phyloP scores from a whole-genome alignment of 2,329 filamentous ascomycete species.

The Dendryphion nanum region DNA sequence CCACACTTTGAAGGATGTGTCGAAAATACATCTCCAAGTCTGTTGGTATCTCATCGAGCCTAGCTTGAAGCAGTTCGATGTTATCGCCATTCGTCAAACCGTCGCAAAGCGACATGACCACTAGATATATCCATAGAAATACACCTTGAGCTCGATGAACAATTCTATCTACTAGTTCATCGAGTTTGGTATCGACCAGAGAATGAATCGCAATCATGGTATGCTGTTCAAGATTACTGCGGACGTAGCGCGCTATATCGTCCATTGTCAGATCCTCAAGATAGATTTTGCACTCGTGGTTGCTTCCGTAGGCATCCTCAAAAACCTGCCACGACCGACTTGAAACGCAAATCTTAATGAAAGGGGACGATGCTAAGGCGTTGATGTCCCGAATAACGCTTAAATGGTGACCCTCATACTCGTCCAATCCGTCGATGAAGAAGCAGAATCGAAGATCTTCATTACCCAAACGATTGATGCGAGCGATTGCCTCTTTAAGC shows the following conservation, averaged over 20 bases:
- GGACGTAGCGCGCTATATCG: background rate
- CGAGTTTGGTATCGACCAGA: background rate
- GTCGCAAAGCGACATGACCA: background rate
- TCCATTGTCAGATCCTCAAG: background rate
- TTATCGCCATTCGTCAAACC: background rate
- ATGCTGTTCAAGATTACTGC: background rate
- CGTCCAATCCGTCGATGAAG: background rate
- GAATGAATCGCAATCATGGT: background rate
- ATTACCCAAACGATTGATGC: background rate
- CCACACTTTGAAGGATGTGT: background rate
- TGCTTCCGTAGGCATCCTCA: background rate
- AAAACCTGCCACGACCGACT: background rate
- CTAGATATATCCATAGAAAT: background rate
- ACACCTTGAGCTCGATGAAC: background rate
- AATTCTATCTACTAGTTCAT: background rate
- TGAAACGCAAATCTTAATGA: conserved; percentile 1
- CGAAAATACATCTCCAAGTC: background rate
- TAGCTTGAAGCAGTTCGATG: background rate
- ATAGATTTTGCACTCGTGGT: background rate
- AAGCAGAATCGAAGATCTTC: background rate
- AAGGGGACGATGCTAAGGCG: background rate
- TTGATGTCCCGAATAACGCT: background rate
- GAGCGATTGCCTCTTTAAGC: background rate
- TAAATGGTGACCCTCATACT: background rate
- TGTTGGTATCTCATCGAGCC: background rate